A percentile compares a stretch with the other conserved stretches of the same genome.
phyloP scores from a whole-genome alignment of 148 eudicot species.

The Talinum fruticosum region DNA sequence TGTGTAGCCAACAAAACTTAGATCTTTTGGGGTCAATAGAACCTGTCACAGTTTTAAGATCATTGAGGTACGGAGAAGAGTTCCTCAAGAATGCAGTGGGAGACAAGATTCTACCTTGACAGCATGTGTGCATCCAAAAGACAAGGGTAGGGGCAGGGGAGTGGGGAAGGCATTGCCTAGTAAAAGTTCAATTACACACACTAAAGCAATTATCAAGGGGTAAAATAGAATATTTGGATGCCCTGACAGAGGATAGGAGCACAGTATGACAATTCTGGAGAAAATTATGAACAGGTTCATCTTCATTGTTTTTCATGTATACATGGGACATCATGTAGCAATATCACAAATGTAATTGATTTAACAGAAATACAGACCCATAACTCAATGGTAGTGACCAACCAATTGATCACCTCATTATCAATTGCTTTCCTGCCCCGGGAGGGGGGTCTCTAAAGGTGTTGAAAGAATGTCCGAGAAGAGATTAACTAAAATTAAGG shows the following conservation, averaged over 20 bases:
- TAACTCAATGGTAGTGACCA: not conserved
- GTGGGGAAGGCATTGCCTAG: not conserved
- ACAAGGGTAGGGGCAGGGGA: not conserved
- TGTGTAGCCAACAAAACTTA: slow-evolving; percentile 95
- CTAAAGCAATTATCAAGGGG: not conserved
- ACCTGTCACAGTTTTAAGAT: slow-evolving; percentile 38
- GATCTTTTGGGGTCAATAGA: slow-evolving; percentile 63
- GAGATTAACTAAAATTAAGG: not conserved
- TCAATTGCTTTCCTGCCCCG: too few species aligned
- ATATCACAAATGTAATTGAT: too few species aligned
- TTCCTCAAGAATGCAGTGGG: not conserved
- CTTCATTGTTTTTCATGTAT: not conserved
- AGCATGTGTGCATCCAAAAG: not conserved
- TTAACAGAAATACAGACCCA: not conserved
- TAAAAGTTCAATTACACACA: not conserved
- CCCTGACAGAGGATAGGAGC: not conserved
- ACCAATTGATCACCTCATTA: slow-evolving; percentile 1
- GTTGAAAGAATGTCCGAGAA: not conserved
- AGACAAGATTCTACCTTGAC: too few species aligned
- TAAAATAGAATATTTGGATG: not conserved
- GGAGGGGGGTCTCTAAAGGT: too few species aligned
- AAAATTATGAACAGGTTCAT: not conserved
- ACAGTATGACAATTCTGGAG: not conserved
- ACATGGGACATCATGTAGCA: too few species aligned
- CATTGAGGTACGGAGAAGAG: not conserved